Evolutionary conservation across 192 early-diverging fungal species (phyloP), one percentile per base, ranked within the genome.

Genomic region (Mortierella antarctica): DNA sequence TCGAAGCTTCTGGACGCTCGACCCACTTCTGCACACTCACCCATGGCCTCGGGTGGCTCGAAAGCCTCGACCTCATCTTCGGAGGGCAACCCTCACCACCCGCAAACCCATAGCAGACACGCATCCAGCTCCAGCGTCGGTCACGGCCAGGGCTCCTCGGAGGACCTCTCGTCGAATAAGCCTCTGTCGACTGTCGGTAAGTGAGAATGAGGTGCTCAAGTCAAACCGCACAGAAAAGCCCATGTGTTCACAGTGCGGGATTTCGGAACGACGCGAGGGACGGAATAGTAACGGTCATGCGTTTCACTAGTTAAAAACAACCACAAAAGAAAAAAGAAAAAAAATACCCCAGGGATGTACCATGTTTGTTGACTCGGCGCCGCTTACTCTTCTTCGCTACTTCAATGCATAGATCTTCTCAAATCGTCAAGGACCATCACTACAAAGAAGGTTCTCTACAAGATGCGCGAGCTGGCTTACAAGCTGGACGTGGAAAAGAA

Each of bases 401-500:
- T 31, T 3, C 31, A 31, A 31, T 31, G 31, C 31, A 1, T 31
- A 31, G 31, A 31, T 31, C 31, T 31, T 31, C 31, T 71, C 83
- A 74, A 23, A 70, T 67, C 69, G 75, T 85, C n/a, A 57, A 88
- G 88, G 41, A 82, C 87, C 12, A 82, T 92, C 81, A 90, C 90
- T 4, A 87, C 82, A 42, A 88, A 90, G 48, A 91, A 92, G 82
- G 88, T 94, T 53, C 88, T 91, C 52, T 83, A 93, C 73, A 96
- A 96, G 84, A 86, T 98, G 48, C 89, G 89, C 58, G 95, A 97
- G 83, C 87, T 97, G 41, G 90, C 91, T 47, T 92, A 91, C 79
- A 98, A 98, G 86, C 88, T 99, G 39, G 94, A 96, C 44, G 92
- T 99, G 14, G 98, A 99, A 84, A 91, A 90, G 70, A 96, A 97